phyloP scores from a whole-genome alignment of 805 yeast species.

The Candida sonorensis region DNA sequence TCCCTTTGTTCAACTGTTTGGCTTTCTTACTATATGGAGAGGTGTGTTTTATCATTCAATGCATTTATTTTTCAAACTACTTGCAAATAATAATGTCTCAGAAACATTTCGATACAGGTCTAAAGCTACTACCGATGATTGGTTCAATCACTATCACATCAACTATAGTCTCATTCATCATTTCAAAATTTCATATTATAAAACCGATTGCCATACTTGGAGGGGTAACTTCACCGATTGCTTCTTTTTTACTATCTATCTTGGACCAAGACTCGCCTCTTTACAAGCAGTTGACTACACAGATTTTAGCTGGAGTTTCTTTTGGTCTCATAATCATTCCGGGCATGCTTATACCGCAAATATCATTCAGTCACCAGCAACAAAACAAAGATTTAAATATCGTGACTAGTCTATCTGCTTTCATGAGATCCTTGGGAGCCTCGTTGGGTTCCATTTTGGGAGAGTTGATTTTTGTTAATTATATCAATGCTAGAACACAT shows the following conservation, averaged over 20 bases:
- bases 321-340: constrained; percentile 44
- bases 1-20: constrained; percentile 15
- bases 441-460: constrained; percentile 39
- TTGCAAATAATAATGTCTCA: constrained; percentile 39
- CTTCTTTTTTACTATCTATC: constrained; percentile 38
- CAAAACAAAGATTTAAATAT: constrained; percentile 44
- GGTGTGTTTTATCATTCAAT: constrained; percentile 34
- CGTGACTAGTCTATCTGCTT: constrained; percentile 40
- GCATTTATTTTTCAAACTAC: constrained; percentile 36
- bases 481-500: constrained; percentile 3
- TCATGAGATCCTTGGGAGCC: constrained; percentile 41
- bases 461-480: constrained; percentile 30
- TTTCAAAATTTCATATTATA: constrained; percentile 32
- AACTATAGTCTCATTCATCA: constrained; percentile 30
- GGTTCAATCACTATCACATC: constrained; percentile 38
- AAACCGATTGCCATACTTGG: constrained; percentile 36
- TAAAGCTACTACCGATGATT: constrained; percentile 39
- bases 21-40: constrained; percentile 21
- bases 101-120: constrained; percentile 37
- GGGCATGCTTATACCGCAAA: constrained; percentile 36
- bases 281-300: constrained; percentile 35
- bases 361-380: constrained; percentile 35
- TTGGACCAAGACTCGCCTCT: constrained; percentile 32
- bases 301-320: constrained; percentile 40
- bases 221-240: constrained; percentile 34